Conservation (phyloP, 345 rosid genomes). For the Adansonia digitata region DNA sequence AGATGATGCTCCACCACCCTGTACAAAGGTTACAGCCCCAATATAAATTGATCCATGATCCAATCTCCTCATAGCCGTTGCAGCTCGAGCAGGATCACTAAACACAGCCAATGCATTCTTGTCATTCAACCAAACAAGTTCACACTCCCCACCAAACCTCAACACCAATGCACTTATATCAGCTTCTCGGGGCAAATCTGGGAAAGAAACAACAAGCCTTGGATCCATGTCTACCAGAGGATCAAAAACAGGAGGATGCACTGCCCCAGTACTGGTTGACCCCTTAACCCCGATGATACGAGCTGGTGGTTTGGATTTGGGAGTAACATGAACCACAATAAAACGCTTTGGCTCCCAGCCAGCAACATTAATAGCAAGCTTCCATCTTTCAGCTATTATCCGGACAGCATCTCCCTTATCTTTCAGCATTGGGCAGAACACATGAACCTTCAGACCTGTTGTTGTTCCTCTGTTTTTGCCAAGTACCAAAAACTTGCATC, state of each 20-base stretch:
- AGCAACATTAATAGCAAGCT: conserved; percentile 62
- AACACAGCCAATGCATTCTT: conserved; percentile 91
- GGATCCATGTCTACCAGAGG: conserved; percentile 91
- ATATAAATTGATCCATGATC: conserved; percentile 80
- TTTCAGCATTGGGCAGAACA: conserved; percentile 86
- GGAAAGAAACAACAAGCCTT: conserved; percentile 79
- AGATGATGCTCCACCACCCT: conserved; percentile 35
- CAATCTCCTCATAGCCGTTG: conserved; percentile 95
- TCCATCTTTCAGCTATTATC: conserved; percentile 95
- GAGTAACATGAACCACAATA: conserved; percentile 62
- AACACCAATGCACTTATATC: conserved; percentile 76
- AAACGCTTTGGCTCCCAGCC: conserved; percentile 98
- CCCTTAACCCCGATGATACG: conserved; percentile 75
- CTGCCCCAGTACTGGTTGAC: conserved; percentile 28
- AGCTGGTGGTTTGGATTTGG: conserved; percentile 74
- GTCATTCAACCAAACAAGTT: conserved; percentile 88
- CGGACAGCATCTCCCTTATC: conserved; percentile 87
- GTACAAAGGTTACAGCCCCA: conserved; percentile 61
- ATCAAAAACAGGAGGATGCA: conserved; percentile 66
- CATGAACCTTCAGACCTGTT: conserved; percentile 67
- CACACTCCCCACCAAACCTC: conserved; percentile 96
- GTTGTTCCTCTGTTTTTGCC: conserved; percentile 63
- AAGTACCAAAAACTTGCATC: conserved; percentile 86
- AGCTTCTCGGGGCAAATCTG: conserved; percentile 85
- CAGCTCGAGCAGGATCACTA: conserved; percentile 89